phyloP scores from a whole-genome alignment of 1,284 basidiomycete genomes.

The Inonotus hispidus region DNA sequence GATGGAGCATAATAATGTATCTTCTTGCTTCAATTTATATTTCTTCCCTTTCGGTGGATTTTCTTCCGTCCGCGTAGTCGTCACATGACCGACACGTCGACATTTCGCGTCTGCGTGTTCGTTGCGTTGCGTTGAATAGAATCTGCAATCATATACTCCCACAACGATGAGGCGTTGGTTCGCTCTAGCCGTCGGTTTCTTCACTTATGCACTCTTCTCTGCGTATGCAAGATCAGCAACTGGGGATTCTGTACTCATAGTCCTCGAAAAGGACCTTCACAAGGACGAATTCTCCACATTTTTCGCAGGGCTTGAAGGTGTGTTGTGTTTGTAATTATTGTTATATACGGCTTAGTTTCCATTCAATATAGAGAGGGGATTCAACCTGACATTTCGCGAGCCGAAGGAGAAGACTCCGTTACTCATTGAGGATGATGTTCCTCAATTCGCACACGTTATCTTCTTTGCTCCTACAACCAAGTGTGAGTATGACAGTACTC shows the following conservation, averaged over 20 bases:
- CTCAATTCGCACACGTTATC: slow-evolving; percentile 79
- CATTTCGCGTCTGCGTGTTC: neutral
- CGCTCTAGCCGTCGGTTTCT: slow-evolving; percentile 11
- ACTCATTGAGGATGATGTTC: slow-evolving; percentile 65
- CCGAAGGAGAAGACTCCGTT: slow-evolving; percentile 66
- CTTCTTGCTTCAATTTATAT: neutral
- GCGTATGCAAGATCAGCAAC: slow-evolving; percentile 69
- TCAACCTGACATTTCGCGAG: slow-evolving; percentile 76
- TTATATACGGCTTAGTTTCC: neutral
- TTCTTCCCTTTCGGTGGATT: no score
- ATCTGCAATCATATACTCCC: neutral
- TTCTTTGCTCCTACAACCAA: slow-evolving; percentile 80
- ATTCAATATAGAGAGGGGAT: slow-evolving; percentile 56
- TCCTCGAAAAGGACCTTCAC: slow-evolving; percentile 67
- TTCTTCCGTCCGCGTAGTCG: neutral
- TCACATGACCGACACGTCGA: slow-evolving; percentile 9
- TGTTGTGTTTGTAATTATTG: slow-evolving; percentile 18
- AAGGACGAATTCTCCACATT: slow-evolving; percentile 73
- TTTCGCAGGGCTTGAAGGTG: slow-evolving; percentile 75
- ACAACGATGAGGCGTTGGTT: slow-evolving; percentile 18
- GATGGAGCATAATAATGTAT: no score
- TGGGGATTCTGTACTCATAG: slow-evolving; percentile 78
- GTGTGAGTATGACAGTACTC: slow-evolving; percentile 41
- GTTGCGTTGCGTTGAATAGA: neutral
- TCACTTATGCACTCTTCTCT: slow-evolving; percentile 3